Percentiles rank a stretch among this genome's conserved stretches.
phyloP scores from a whole-genome alignment of 805 yeast species.

The Saccharomycopsis selenospora region DNA sequence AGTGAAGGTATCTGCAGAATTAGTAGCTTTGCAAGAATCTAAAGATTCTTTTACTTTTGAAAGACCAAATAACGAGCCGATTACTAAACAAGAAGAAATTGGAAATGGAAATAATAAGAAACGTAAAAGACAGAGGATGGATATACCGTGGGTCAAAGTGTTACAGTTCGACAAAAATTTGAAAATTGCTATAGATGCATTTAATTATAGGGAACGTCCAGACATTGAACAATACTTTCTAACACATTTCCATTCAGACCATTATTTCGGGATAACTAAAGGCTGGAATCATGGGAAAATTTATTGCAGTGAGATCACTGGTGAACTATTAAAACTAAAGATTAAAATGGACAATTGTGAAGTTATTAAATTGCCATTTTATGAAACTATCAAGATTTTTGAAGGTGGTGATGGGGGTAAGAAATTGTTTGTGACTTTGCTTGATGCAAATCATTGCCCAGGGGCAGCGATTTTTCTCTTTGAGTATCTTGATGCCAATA shows the following conservation, averaged over 20 bases:
- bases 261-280: slow-evolving; percentile 79
- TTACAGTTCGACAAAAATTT: slow-evolving; percentile 10
- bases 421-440: slow-evolving; percentile 44
- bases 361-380: slow-evolving; percentile 37
- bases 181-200: slow-evolving; percentile 17
- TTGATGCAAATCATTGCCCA: slow-evolving; percentile 95
- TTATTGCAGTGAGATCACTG: slow-evolving; percentile 68
- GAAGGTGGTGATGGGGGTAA: background rate
- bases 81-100: background rate
- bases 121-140: slow-evolving; percentile 9
- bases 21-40: no score
- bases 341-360: slow-evolving; percentile 45
- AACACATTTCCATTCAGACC: slow-evolving; percentile 90
- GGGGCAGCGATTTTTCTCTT: slow-evolving; percentile 83
- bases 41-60: no score
- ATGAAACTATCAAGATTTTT: slow-evolving; percentile 30
- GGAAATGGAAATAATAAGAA: background rate
- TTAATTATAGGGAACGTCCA: slow-evolving; percentile 14
- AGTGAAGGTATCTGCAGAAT: no score
- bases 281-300: slow-evolving; percentile 69
- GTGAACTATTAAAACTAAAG: slow-evolving; percentile 43
- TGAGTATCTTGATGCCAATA: slow-evolving; percentile 25
- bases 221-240: slow-evolving; percentile 49
- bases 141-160: slow-evolving; percentile 19
- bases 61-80: background rate